Base-by-base conservation (phyloP, 2,329 filamentous ascomycete species). In the Phialemoniopsis sp. region DNA sequence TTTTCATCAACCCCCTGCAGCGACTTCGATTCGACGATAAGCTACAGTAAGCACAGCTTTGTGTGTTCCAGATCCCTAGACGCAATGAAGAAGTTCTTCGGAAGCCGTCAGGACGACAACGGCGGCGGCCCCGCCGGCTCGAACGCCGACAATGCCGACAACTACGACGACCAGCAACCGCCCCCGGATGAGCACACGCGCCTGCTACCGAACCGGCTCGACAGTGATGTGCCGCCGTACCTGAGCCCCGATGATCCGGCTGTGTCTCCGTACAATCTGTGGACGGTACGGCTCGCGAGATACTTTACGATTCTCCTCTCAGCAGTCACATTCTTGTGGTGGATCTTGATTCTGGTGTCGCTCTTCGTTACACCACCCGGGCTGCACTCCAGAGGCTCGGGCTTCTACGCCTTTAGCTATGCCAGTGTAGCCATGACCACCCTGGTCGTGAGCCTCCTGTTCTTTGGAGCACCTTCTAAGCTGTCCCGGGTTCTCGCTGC, bases 241-340 rank as follows among this genome's bases (percentile, higher is more conserved):
- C 68, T 90, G 39, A 85, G 84, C 52, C 85, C 86, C 12, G 85
- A 89, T 67, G 86, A 90, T 57, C 87, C 86, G 57, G 86, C 86
- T 48, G 87, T 95, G 62, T 87, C 89, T 4, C 93, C 93, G 0
- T 96, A 96, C 67, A 98, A 98, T 53, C 78, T 97, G 29, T 95
- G 89, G 85, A 88, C 81, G 43, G 86, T 98, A 36, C 84, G 93
- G 14, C 78, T 86, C 34, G 71, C 93, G 39, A 80, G 89, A 57
- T 87, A 82, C 56, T 61, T 93, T 44, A 91, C 89, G 5, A 71
- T 95, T 40, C 52, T 88, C 29, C 87, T 96, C 55, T 71, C 91
- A 15, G 60, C 80, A 37, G 58, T 90, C 51, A 87, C 82, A 40
- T 89, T 94, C 54, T 54, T 89, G n/a, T 97, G 91, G 91, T 97